Evolutionary conservation across 768 basidiomycete genomes (phyloP), one percentile per base, ranked within the genome.

Genomic region (Cyclocybe cylindracea): DNA sequence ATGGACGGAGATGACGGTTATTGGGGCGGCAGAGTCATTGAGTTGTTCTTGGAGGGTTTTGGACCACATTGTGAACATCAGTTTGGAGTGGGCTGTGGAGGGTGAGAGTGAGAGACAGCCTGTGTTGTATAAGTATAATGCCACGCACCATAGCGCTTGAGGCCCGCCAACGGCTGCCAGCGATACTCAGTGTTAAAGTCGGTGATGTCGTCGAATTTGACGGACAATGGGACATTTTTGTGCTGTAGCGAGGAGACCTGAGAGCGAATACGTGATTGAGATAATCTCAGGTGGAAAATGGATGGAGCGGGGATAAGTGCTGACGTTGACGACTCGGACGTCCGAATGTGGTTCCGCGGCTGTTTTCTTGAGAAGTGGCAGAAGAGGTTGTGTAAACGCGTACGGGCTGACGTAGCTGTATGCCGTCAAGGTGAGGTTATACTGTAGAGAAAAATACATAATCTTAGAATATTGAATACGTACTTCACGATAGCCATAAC

Each of bases 361-460:
- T 1, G 63, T 65, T 19, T 42, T 29, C 29, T 61, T 54, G 13
- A 65, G 47, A 1, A 65, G 34, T 18, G 63, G 61, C 8, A 62
- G 45, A 19, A 65, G 45, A n/a, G 57, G 52, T 5, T 57, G 53
- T 1, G 61, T 65, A 29, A 65, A 59, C 8, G 49, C 61, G 40
- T 59, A 62, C n/a, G 51, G 63, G 18, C 60, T 55, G 38, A 84
- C 64, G 45, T 74, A 70, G 14, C 57, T 57, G 37, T 42, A 51
- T 14, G n/a, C 38, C 24, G 2, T 24, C 24, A 24, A 24, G 24
- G 24, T 24, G 24, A 24, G 24, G 24, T 24, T 24, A 24, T 5
- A 24, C 24, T 24, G 24, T 24, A 24, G 24, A 42, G 16, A 37
- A 13, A n/a, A 13, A 14, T 39, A 36, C 31, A 43, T 10, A 7